These are phyloP conservation scores for Apophysomyces elegans DNA, from an alignment of 371 early-diverging fungal genomes.

Conservation along the genomic window DNA sequence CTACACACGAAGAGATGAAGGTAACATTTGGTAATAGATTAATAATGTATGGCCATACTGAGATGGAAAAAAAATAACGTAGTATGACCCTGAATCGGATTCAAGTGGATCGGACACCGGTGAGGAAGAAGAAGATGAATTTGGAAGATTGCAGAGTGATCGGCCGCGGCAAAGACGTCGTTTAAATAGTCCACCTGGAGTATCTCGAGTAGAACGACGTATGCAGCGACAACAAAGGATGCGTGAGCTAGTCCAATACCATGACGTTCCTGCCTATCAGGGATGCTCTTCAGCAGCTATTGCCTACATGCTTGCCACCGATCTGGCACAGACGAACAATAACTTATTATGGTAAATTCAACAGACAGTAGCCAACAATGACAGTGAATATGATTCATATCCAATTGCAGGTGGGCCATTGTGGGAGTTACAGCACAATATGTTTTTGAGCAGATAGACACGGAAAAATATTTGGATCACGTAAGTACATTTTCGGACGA, in stretches of 20 bases:
- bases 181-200: conserved; percentile 25
- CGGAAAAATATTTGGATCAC: conserved; percentile 56
- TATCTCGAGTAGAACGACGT: conserved; percentile 17
- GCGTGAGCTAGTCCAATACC: conserved; percentile 57
- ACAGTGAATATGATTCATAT: background rate
- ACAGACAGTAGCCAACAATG: background rate
- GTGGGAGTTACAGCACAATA: conserved; percentile 76
- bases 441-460: conserved; percentile 65
- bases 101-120: conserved; percentile 15
- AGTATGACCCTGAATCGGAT: conserved; percentile 10
- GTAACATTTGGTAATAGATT: conserved; percentile 37
- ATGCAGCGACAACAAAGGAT: conserved; percentile 29
- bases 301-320: conserved; percentile 59
- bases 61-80: conserved; percentile 16
- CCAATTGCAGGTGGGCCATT: conserved; percentile 63
- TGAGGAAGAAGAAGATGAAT: conserved; percentile 29
- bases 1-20: conserved; percentile 71
- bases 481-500: conserved; percentile 64
- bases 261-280: conserved; percentile 58
- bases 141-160: conserved; percentile 20
- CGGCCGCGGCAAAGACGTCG: conserved; percentile 41
- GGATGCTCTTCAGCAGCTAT: conserved; percentile 60
- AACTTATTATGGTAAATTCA: conserved; percentile 62
- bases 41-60: background rate
- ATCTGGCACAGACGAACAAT: conserved; percentile 61